These are phyloP conservation scores for Fusarium albidum DNA, from an alignment of 2,329 filamentous ascomycete species.

Conservation along the genomic window DNA sequence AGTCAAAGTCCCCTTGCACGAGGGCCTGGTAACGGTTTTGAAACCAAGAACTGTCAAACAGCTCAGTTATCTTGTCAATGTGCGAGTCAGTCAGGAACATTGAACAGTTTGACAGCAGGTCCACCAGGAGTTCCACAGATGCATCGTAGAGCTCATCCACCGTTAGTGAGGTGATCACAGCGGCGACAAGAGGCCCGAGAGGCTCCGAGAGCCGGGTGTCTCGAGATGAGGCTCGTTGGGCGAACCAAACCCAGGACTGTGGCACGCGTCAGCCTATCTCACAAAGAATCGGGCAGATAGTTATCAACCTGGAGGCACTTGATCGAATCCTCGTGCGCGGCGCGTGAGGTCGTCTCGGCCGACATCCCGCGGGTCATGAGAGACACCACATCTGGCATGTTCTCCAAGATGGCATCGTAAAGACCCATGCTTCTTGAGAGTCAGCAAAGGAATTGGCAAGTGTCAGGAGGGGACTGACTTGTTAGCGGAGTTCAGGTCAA, in stretches of 20 bases:
- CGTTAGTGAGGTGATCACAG: conserved; percentile 68
- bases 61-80: conserved; percentile 62
- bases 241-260: conserved; percentile 78
- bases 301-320: conserved; percentile 63
- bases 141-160: conserved; percentile 66
- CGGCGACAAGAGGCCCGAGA: conserved; percentile 66
- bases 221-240: conserved; percentile 68
- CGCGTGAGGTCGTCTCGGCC: conserved; percentile 37
- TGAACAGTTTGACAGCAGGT: conserved; percentile 71
- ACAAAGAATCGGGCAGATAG: conserved; percentile 22
- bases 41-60: conserved; percentile 70
- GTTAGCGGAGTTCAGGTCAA: conserved; percentile 68
- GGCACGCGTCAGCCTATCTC: conserved; percentile 9
- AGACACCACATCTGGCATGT: conserved; percentile 49
- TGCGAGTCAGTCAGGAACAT: conserved; percentile 68
- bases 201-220: conserved; percentile 65
- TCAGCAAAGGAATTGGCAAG: conserved; percentile 33
- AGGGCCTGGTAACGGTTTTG: conserved; percentile 63
- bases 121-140: conserved; percentile 70
- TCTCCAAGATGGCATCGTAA: conserved; percentile 51
- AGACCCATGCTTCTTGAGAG: conserved; percentile 44
- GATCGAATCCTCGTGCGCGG: conserved; percentile 63
- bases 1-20: conserved; percentile 67
- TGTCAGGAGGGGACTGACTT: conserved; percentile 51
- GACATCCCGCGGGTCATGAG: conserved; percentile 52